Conservation (phyloP, 208 protist species). For the Acanthamoeba quina region DNA sequence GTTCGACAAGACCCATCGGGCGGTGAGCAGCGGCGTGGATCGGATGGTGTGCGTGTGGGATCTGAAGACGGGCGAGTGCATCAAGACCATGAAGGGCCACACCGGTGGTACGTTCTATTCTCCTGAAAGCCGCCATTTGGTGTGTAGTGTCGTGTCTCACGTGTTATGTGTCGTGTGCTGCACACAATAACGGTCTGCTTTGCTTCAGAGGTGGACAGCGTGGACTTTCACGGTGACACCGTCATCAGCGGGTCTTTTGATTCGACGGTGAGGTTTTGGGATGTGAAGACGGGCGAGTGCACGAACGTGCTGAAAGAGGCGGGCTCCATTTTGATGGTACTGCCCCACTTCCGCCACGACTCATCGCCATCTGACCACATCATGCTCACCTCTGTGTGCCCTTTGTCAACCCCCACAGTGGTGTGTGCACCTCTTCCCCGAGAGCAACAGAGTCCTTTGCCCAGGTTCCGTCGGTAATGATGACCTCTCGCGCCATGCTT, state of each 20-base stretch:
- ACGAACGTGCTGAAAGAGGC: constrained; percentile 37
- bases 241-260: constrained; percentile 55
- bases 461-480: constrained; percentile 6
- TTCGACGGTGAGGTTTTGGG: constrained; percentile 47
- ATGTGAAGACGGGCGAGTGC: constrained; percentile 22
- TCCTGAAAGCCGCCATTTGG: background rate
- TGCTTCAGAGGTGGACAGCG: constrained; percentile 52
- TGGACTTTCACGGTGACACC: constrained; percentile 39
- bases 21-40: constrained; percentile 54
- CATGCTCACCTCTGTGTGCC: background rate
- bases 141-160: background rate
- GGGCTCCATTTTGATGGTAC: constrained; percentile 48
- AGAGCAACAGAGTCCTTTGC: constrained; percentile 55
- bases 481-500: background rate
- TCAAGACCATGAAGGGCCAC: constrained; percentile 37
- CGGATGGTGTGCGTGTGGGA: constrained; percentile 58
- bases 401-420: background rate
- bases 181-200: background rate
- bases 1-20: constrained; percentile 20
- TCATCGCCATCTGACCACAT: too few relatives aligned
- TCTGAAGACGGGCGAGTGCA: constrained; percentile 10
- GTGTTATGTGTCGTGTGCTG: background rate
- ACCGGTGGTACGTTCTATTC: background rate
- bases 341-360: background rate
- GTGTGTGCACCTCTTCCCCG: constrained; percentile 55